phyloP scores from a whole-genome alignment of 2,329 filamentous ascomycete species.

The Alternaria triticina region DNA sequence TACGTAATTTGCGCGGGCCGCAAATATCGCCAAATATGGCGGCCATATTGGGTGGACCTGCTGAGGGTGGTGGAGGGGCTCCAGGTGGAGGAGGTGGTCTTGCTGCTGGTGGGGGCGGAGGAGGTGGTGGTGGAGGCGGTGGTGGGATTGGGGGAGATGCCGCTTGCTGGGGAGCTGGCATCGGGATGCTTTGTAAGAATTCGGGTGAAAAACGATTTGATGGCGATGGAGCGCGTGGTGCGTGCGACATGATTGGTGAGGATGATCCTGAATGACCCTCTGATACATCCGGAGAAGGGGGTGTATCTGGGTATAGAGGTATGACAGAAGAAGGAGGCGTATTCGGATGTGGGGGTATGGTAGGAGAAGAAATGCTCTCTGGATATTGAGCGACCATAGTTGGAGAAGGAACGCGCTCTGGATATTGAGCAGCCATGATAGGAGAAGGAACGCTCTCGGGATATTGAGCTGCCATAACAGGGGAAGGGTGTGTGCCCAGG shows the following conservation, averaged over 20 bases:
- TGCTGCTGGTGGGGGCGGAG: background rate
- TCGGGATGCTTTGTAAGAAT: background rate
- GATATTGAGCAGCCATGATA: background rate
- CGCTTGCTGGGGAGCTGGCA: background rate
- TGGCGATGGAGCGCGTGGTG: background rate
- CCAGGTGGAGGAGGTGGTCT: background rate
- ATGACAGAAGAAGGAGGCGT: background rate
- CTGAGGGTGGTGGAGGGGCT: background rate
- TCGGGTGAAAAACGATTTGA: background rate
- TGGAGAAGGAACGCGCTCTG: too few relatives aligned
- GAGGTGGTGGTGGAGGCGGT: background rate
- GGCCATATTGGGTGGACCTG: background rate
- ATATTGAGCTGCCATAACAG: background rate
- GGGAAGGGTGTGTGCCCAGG: background rate
- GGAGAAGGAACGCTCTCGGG: background rate
- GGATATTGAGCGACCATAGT: too few relatives aligned
- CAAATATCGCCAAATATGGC: conserved; percentile 1
- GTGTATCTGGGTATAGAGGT: background rate
- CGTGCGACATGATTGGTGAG: background rate
- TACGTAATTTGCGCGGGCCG: conserved; percentile 1
- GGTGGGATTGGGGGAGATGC: background rate
- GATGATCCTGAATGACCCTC: background rate
- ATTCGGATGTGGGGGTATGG: background rate
- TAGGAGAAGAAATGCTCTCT: too few relatives aligned
- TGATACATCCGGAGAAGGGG: background rate